These are phyloP conservation scores for Fusarium camptoceras DNA, from an alignment of 2,329 filamentous ascomycete species.

Conservation along the genomic window DNA sequence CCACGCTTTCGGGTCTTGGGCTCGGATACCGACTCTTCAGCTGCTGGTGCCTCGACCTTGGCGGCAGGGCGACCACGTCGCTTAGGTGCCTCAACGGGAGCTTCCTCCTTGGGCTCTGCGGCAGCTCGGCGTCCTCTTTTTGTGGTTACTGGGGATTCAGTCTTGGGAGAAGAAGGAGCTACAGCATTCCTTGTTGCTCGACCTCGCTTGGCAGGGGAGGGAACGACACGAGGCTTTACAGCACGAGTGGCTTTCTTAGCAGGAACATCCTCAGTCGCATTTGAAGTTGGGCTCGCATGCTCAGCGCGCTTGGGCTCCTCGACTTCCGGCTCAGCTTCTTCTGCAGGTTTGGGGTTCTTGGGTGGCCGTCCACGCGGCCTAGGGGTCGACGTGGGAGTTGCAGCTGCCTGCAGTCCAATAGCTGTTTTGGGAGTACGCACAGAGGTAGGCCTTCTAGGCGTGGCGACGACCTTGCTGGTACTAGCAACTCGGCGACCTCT, in stretches of 20 bases:
- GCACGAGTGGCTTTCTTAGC: conserved; percentile 20
- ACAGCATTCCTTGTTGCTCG: conserved; percentile 28
- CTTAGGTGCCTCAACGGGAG: conserved; percentile 21
- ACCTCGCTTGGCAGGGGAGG: conserved; percentile 40
- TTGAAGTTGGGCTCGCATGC: background rate
- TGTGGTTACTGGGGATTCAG: conserved; percentile 7
- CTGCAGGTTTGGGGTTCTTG: conserved; percentile 25
- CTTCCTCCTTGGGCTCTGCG: conserved; percentile 4
- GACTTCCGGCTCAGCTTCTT: conserved; percentile 6
- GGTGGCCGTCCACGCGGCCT: conserved; percentile 42
- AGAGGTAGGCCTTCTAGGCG: conserved; percentile 10
- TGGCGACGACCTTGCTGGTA: conserved; percentile 25
- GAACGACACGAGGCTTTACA: conserved; percentile 25
- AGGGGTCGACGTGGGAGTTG: conserved; percentile 30
- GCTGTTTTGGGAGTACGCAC: conserved; percentile 21
- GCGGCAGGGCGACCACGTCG: conserved; percentile 39
- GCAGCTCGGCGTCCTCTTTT: conserved; percentile 28
- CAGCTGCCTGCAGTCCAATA: conserved; percentile 18
- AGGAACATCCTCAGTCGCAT: background rate
- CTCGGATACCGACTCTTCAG: conserved; percentile 4
- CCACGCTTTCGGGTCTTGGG: conserved; percentile 37
- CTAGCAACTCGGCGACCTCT: conserved; percentile 28
- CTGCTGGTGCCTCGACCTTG: conserved; percentile 7
- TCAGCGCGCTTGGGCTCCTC: conserved; percentile 9
- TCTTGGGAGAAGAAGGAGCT: conserved; percentile 7